phyloP scores from a whole-genome alignment of 306 rosid genomes.

The Oxytropis ochrocephala region DNA sequence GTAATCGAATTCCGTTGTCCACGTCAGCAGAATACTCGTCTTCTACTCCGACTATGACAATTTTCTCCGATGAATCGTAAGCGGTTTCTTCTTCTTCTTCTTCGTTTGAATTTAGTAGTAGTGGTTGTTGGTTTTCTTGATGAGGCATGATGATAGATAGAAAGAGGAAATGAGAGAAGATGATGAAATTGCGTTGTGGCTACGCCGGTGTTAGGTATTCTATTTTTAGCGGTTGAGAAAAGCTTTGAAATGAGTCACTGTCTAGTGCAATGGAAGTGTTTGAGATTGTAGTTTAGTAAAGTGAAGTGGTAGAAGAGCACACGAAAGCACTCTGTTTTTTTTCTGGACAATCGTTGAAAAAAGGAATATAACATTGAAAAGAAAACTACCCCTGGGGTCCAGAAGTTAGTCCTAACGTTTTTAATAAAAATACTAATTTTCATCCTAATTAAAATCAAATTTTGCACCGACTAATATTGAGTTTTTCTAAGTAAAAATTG shows the following conservation, averaged over 20 bases:
- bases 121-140: conserved; percentile 41
- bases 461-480: no score
- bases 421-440: no score
- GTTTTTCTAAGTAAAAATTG: no score
- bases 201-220: background rate
- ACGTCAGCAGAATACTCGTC: conserved; percentile 35
- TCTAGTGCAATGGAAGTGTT: no score
- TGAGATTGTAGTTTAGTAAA: background rate
- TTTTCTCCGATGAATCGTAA: conserved; percentile 59
- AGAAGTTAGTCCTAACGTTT: no score
- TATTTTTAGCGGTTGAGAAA: background rate
- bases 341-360: background rate
- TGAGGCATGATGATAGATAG: conserved; percentile 31
- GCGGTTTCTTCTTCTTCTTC: conserved; percentile 45
- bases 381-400: background rate
- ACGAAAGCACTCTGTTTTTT: background rate
- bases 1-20: conserved; percentile 22
- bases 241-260: background rate
- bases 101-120: conserved; percentile 27
- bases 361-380: background rate
- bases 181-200: background rate
- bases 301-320: background rate
- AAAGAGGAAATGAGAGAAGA: background rate
- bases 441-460: no score
- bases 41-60: conserved; percentile 50